These are phyloP conservation scores for Syzygium aromaticum DNA, from an alignment of 345 rosid species.

Conservation along the genomic window DNA sequence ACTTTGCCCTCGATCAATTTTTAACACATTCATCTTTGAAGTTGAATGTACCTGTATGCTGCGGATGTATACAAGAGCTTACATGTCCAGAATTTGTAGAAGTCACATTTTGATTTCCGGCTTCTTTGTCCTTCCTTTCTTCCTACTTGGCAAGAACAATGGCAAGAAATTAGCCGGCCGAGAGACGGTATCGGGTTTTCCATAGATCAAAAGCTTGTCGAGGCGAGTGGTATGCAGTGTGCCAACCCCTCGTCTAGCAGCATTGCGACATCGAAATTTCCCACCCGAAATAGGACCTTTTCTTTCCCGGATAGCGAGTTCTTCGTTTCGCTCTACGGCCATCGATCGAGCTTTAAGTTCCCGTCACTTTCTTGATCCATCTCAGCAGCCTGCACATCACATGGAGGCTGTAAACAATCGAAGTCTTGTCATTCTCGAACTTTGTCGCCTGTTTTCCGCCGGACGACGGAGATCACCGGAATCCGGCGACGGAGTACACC, in stretches of 20 bases:
- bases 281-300: neutral
- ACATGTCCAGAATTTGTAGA: neutral
- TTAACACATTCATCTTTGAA: neutral
- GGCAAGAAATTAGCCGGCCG: neutral
- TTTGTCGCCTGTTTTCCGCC: neutral
- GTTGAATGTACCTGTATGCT: neutral
- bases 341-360: neutral
- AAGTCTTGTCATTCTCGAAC: neutral
- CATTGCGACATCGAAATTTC: neutral
- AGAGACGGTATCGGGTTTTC: neutral
- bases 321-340: neutral
- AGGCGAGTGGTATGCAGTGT: neutral
- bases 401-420: neutral
- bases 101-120: neutral
- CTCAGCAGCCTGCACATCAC: neutral
- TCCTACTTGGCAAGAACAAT: neutral
- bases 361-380: neutral
- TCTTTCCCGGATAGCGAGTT: neutral
- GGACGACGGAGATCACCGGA: too few species aligned
- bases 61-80: neutral
- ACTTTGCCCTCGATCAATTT: neutral
- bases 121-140: neutral
- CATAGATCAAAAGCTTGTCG: neutral
- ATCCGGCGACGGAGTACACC: too few species aligned
- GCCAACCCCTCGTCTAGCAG: neutral